These are phyloP conservation scores for Triadica sebifera DNA, from an alignment of 345 rosid genomes.

Conservation along the genomic window DNA sequence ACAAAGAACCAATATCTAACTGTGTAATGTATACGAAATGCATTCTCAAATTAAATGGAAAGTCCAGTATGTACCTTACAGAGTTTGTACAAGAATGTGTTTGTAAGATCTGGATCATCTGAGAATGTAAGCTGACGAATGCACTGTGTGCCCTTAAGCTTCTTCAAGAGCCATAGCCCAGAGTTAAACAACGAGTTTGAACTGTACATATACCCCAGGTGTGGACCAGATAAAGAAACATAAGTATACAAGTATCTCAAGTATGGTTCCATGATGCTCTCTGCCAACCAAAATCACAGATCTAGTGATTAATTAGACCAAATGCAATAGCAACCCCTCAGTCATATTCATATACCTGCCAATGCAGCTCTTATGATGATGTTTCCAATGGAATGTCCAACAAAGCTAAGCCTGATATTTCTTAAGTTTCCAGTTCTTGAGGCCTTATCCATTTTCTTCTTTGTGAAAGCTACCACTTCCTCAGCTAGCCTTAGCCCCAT, in stretches of 20 bases:
- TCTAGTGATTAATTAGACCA: background rate
- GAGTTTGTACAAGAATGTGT: conserved; percentile 78
- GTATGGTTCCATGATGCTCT: conserved; percentile 79
- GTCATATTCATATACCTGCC: conserved; percentile 50
- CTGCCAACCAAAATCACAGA: conserved; percentile 43
- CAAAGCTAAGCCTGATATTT: conserved; percentile 80
- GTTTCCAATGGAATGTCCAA: conserved; percentile 93
- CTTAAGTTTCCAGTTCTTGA: conserved; percentile 56
- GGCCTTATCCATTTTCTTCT: conserved; percentile 67
- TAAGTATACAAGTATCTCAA: conserved; percentile 60
- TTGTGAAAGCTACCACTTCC: conserved; percentile 72
- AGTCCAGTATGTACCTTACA: conserved; percentile 46
- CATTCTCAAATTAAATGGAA: background rate
- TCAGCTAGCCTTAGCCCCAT: conserved; percentile 86
- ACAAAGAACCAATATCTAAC: no score
- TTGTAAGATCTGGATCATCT: conserved; percentile 72
- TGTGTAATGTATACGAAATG: no score
- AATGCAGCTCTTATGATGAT: conserved; percentile 79
- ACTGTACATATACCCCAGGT: conserved; percentile 88
- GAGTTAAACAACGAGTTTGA: conserved; percentile 89
- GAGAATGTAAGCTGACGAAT: conserved; percentile 95
- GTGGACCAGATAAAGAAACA: conserved; percentile 86
- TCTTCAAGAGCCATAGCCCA: conserved; percentile 84
- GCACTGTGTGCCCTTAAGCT: conserved; percentile 76
- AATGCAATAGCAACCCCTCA: conserved; percentile 6